These are phyloP conservation scores for Lipomyces yamadae DNA, from an alignment of 805 yeast species.

Conservation along the genomic window DNA sequence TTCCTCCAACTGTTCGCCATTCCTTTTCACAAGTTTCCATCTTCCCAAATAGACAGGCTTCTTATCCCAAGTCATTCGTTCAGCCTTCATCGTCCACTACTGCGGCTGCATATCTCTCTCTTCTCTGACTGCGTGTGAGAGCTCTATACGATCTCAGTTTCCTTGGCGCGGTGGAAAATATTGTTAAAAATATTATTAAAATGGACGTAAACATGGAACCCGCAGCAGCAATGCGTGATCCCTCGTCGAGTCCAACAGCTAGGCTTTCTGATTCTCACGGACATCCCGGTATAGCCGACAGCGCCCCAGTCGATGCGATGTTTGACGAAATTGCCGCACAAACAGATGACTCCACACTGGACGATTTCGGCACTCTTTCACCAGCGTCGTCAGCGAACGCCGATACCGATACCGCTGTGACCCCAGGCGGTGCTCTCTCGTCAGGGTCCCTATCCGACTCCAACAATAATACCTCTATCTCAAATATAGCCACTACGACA, in stretches of 20 bases:
- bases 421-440: slow-evolving; percentile 9
- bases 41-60: not conserved
- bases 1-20: slow-evolving; percentile 2
- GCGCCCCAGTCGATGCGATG: not conserved
- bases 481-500: not conserved
- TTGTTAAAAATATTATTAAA: not conserved
- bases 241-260: slow-evolving; percentile 2
- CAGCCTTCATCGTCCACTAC: not conserved
- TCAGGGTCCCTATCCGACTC: slow-evolving; percentile 2
- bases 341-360: slow-evolving; percentile 10
- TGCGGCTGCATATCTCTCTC: not conserved
- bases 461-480: not conserved
- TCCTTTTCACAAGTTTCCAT: not conserved
- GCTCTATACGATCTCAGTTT: not conserved
- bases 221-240: not conserved
- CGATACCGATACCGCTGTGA: slow-evolving; percentile 15
- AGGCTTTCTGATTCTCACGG: not conserved
- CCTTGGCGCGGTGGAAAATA: not conserved
- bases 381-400: slow-evolving; percentile 21
- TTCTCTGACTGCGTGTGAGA: too few species aligned
- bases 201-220: not conserved
- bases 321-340: slow-evolving; percentile 15
- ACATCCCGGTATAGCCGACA: not conserved
- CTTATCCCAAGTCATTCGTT: not conserved
- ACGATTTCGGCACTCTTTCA: slow-evolving; percentile 31